Evolutionary conservation across 2,329 filamentous ascomycete species (phyloP).

Genomic region (Stagonosporopsis rhizophila): DNA sequence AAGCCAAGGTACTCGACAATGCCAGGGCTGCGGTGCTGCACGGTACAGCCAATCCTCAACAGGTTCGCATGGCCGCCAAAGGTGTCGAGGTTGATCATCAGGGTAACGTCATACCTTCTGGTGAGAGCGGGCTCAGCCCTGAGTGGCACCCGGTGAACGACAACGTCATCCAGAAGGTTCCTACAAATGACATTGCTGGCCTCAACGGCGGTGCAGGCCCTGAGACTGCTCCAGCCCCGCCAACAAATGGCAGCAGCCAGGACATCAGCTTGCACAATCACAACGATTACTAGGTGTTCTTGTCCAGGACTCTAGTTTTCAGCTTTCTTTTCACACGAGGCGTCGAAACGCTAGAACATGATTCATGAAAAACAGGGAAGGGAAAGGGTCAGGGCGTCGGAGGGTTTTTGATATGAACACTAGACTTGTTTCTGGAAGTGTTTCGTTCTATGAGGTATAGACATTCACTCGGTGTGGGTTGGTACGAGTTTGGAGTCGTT

Average conservation of each 20-base stretch:
- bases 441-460: background rate
- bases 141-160: slow-evolving; percentile 36
- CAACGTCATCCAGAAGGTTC: slow-evolving; percentile 21
- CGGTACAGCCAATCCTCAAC: slow-evolving; percentile 65
- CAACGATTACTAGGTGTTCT: slow-evolving; percentile 45
- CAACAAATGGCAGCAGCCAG: slow-evolving; percentile 50
- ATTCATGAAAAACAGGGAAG: slow-evolving; percentile 9
- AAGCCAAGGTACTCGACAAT: slow-evolving; percentile 69
- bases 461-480: background rate
- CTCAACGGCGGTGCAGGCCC: slow-evolving; percentile 30
- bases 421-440: slow-evolving; percentile 1
- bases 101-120: slow-evolving; percentile 64
- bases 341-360: background rate
- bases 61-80: slow-evolving; percentile 68
- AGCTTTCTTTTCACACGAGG: background rate
- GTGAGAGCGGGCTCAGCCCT: slow-evolving; percentile 31
- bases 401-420: slow-evolving; percentile 4
- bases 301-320: background rate
- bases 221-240: slow-evolving; percentile 35
- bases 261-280: slow-evolving; percentile 69
- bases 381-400: slow-evolving; percentile 7
- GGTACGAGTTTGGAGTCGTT: background rate
- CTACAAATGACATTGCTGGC: slow-evolving; percentile 24
- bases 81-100: slow-evolving; percentile 64
- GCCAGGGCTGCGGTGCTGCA: slow-evolving; percentile 70